A percentile compares a stretch with the other conserved stretches of the same genome.
Evolutionary conservation across 495 filamentous ascomycete genomes (phyloP).

Genomic region (Baudoinia panamericana): DNA sequence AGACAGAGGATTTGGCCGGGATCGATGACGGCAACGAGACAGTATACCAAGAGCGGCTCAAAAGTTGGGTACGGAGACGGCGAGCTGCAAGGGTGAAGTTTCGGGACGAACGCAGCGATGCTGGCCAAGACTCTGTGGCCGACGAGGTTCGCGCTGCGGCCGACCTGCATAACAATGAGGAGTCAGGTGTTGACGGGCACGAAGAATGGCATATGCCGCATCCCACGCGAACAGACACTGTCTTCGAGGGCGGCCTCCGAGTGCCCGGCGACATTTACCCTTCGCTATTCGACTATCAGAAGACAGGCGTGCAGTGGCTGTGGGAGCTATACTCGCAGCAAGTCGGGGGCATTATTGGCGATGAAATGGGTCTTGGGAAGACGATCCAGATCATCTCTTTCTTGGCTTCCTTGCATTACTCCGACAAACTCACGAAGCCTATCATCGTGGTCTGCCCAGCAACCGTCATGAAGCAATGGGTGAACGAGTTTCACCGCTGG

Average conservation of each 20-base stretch:
- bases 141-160: conserved; percentile 8
- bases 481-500: conserved; percentile 95
- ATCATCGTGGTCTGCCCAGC: conserved; percentile 83
- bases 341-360: conserved; percentile 87
- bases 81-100: conserved; percentile 48
- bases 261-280: conserved; percentile 86
- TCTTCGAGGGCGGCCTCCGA: conserved; percentile 58
- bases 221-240: conserved; percentile 60
- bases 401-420: conserved; percentile 80
- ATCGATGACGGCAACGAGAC: conserved; percentile 87
- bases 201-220: conserved; percentile 81
- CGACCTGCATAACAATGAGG: conserved; percentile 17
- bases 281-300: conserved; percentile 87
- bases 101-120: background rate
- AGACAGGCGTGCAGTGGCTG: conserved; percentile 92
- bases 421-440: conserved; percentile 66
- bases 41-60: conserved; percentile 64
- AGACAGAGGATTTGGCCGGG: conserved; percentile 54
- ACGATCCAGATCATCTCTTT: conserved; percentile 91
- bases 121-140: conserved; percentile 10
- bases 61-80: conserved; percentile 58
- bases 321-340: conserved; percentile 79
- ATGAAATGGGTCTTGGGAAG: conserved; percentile 97
- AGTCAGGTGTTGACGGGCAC: no score
- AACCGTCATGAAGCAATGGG: conserved; percentile 92